Percentiles rank a stretch among this genome's conserved stretches.
phyloP scores from a whole-genome alignment of 1,139 yeast species.

The Eremothecium coryli region DNA sequence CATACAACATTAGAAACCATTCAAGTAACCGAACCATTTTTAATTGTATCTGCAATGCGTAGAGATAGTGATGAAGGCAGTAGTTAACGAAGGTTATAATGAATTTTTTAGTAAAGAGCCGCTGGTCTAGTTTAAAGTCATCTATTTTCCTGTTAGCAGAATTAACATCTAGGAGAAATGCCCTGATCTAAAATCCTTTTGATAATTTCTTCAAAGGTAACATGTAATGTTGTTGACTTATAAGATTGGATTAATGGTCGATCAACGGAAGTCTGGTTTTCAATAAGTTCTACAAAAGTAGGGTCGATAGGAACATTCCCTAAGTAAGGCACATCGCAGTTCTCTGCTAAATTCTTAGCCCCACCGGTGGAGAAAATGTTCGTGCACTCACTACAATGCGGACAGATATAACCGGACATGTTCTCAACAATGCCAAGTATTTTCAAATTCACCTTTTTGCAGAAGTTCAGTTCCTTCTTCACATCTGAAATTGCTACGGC shows the following conservation, averaged over 20 bases:
- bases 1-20: constrained; percentile 16
- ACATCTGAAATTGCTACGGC: constrained; percentile 90
- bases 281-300: constrained; percentile 74
- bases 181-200: constrained; percentile 37
- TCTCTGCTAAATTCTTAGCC: constrained; percentile 62
- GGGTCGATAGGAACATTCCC: constrained; percentile 95
- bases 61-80: not conserved
- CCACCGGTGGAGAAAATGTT: constrained; percentile 92
- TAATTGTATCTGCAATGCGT: not conserved
- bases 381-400: constrained; percentile 85
- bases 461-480: constrained; percentile 84
- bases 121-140: too few species aligned
- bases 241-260: constrained; percentile 34
- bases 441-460: constrained; percentile 72
- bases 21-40: constrained; percentile 6
- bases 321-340: constrained; percentile 53
- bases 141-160: too few species aligned
- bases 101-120: too few species aligned
- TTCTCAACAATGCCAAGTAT: constrained; percentile 87
- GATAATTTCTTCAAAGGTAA: constrained; percentile 46
- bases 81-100: too few species aligned
- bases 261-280: constrained; percentile 31
- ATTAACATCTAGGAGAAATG: constrained; percentile 24
- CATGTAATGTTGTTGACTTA: constrained; percentile 32
- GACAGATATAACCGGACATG: constrained; percentile 96